Conservation (phyloP, 176 grass and related monocot species). For the Aegilops speltoides region DNA sequence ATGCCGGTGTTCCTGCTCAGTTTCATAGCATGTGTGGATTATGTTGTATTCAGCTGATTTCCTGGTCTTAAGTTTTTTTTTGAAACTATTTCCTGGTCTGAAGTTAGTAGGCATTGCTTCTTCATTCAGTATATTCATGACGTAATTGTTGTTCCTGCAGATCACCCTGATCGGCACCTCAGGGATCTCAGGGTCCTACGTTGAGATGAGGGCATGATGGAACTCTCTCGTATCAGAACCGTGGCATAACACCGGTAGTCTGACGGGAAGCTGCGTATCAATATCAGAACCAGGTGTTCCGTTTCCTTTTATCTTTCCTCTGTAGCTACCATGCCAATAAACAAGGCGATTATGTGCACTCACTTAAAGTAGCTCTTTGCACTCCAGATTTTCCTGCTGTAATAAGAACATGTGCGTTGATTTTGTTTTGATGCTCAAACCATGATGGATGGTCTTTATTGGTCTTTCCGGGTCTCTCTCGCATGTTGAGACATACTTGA, state of each 20-base stretch:
- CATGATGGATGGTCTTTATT: not conserved
- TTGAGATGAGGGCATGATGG: conserved; percentile 78
- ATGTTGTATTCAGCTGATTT: not conserved
- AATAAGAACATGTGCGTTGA: conserved; percentile 19
- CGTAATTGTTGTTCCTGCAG: conserved; percentile 41
- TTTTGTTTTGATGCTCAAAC: not conserved
- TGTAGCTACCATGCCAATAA: conserved; percentile 43
- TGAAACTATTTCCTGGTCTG: not conserved
- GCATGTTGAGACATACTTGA: not conserved
- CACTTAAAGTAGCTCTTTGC: conserved; percentile 11
- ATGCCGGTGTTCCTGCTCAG: not conserved
- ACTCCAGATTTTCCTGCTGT: conserved; percentile 5
- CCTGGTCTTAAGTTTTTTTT: not conserved
- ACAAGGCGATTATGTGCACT: conserved; percentile 16
- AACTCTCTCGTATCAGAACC: conserved; percentile 15
- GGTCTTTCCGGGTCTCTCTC: not conserved
- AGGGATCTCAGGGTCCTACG: conserved; percentile 92
- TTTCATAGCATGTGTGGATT: not conserved
- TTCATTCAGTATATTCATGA: not conserved
- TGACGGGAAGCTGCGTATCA: conserved; percentile 13
- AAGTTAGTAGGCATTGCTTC: not conserved
- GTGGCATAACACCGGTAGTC: not conserved
- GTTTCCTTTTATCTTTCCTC: conserved; percentile 10
- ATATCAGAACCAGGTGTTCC: conserved; percentile 13
- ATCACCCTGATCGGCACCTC: conserved; percentile 91